A percentile compares a stretch with the other conserved stretches of the same genome.
phyloP scores from a whole-genome alignment of 306 rosid species.

The Castanea sativa region DNA sequence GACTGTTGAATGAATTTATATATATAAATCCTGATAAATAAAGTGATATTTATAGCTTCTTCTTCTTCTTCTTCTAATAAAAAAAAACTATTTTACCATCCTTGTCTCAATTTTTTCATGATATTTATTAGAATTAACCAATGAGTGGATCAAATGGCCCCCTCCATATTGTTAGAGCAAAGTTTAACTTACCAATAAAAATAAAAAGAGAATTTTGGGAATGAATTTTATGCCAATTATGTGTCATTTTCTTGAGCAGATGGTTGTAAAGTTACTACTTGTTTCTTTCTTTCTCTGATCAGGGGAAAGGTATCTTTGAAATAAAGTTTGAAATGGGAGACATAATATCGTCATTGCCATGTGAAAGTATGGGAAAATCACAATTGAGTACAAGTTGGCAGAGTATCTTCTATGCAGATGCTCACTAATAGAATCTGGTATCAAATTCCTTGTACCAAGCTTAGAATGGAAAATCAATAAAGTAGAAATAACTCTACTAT shows the following conservation, averaged over 20 bases:
- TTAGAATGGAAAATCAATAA: constrained; percentile 27
- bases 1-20: no score
- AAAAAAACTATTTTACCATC: no score
- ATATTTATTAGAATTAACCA: constrained; percentile 2
- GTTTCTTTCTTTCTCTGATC: constrained; percentile 35
- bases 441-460: constrained; percentile 36
- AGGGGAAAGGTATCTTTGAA: constrained; percentile 26
- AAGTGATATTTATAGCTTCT: no score
- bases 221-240: constrained; percentile 8
- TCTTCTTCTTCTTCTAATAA: no score
- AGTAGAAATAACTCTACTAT: constrained; percentile 14
- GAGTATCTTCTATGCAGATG: constrained; percentile 38
- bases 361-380: constrained; percentile 30
- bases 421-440: constrained; percentile 42
- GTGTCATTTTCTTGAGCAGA: constrained; percentile 40
- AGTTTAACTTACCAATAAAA: no score
- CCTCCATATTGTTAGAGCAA: no score
- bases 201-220: constrained; percentile 20
- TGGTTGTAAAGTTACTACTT: constrained; percentile 36
- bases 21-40: background rate
- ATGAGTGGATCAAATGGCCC: no score
- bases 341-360: constrained; percentile 22
- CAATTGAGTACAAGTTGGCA: constrained; percentile 39
- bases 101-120: background rate
- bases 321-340: constrained; percentile 37